These are phyloP conservation scores for Phytophthora multivora DNA, from an alignment of 352 stramenopile genomes.

Conservation along the genomic window DNA sequence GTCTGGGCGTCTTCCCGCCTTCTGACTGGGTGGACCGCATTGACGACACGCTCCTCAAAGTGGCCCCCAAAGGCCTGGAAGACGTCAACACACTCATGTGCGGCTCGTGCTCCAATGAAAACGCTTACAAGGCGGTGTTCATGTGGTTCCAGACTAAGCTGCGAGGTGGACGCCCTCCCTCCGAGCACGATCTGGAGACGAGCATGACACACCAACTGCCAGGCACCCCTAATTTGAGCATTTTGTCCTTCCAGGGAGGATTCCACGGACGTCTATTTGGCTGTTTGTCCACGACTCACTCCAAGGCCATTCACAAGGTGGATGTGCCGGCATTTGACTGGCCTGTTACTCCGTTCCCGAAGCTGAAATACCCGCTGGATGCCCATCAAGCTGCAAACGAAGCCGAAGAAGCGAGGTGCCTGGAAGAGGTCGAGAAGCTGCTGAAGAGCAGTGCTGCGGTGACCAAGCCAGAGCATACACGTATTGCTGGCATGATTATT, in stretches of 20 bases:
- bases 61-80: slow-evolving; percentile 54
- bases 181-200: slow-evolving; percentile 63
- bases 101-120: slow-evolving; percentile 87
- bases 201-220: slow-evolving; percentile 75
- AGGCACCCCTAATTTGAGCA: slow-evolving; percentile 74
- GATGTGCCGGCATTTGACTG: slow-evolving; percentile 87
- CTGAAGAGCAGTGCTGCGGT: slow-evolving; percentile 46
- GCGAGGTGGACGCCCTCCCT: slow-evolving; percentile 61
- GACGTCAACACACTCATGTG: slow-evolving; percentile 90
- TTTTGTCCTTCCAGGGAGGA: slow-evolving; percentile 83
- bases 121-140: slow-evolving; percentile 88
- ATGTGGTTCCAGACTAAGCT: slow-evolving; percentile 87
- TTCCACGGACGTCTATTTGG: slow-evolving; percentile 83
- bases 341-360: slow-evolving; percentile 79
- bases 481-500: slow-evolving; percentile 80
- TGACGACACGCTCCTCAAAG: slow-evolving; percentile 59
- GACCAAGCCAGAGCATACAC: slow-evolving; percentile 30
- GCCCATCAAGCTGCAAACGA: slow-evolving; percentile 61
- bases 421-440: slow-evolving; percentile 65
- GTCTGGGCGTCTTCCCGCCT: slow-evolving; percentile 76
- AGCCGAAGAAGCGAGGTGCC: slow-evolving; percentile 69
- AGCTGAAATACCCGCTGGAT: slow-evolving; percentile 71
- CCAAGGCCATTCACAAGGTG: slow-evolving; percentile 88
- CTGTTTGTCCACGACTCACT: slow-evolving; percentile 85
- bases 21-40: slow-evolving; percentile 79